Percentiles rank a stretch among this genome's conserved stretches.
These are phyloP conservation scores for Xylaria scruposa DNA, from an alignment of 495 filamentous ascomycete genomes.

Conservation along the genomic window DNA sequence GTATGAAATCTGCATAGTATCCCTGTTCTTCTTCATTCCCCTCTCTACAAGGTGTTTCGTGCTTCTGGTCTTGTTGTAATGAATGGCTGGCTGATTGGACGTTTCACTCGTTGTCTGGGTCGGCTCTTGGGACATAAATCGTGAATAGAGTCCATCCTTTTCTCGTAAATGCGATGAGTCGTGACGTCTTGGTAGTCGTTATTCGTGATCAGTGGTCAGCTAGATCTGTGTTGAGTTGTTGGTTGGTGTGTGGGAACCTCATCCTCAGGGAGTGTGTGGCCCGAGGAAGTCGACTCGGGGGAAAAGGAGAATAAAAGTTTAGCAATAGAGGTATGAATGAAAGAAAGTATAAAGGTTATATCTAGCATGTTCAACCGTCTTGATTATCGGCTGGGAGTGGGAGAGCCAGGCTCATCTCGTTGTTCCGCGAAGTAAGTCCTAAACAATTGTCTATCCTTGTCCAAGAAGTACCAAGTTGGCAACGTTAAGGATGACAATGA, in stretches of 20 bases:
- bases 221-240: background rate
- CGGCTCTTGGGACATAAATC: background rate
- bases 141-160: background rate
- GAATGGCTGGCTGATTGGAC: background rate
- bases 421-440: background rate
- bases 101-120: background rate
- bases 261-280: background rate
- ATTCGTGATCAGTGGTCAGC: background rate
- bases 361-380: no score
- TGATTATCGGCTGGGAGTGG: no score
- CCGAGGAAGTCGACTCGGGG: background rate
- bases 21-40: background rate
- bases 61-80: background rate
- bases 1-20: background rate
- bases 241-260: background rate
- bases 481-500: slow-evolving; percentile 76
- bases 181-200: background rate
- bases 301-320: background rate
- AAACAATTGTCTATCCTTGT: slow-evolving; percentile 44
- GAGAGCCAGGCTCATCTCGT: no score
- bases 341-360: background rate
- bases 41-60: background rate
- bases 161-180: background rate
- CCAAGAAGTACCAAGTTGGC: slow-evolving; percentile 74
- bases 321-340: background rate